Base-by-base conservation (phyloP, 2,329 filamentous ascomycete genomes). In the Trichoderma harzianum region DNA sequence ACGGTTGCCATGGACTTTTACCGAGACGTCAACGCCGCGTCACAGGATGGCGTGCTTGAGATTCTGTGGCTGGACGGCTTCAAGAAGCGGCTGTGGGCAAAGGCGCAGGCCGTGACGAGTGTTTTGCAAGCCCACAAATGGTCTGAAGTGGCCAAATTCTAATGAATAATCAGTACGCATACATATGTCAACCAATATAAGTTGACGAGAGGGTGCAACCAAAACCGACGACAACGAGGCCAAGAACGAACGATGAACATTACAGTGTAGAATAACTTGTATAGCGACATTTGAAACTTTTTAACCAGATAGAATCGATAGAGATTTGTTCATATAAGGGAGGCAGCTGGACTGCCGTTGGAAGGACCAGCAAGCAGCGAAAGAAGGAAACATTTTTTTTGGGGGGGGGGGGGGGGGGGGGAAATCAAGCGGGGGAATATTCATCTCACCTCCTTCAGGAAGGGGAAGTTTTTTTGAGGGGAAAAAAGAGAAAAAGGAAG, bases 51-150 rank as follows among this genome's bases (percentile, higher is more conserved):
- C 4, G 74, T 83, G 30, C 76, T 85, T 34, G 86, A 87, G 77
- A 74, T 85, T 14, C 76, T 85, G 72, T 87, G 86, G 85, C 82
- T 86, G 51, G 83, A 85, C 8, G 80, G 76, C 3, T 87, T 87
- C 73, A 79, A 81, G 55, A 76, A 75, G 32, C 78, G 83, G 11
- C 72, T 87, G 71, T 70, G 75, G 34, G 77, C 74, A 5, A 84
- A 83, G 73, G 84, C 83, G 0, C 81, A 84, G 72, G 79, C 82
- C 36, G 78, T 87, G 10, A 79, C 80, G 7, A 77, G 80, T 18
- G 78, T 81, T 18, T 74, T 85, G 53, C 81, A 82, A 75, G 79
- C 74, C 32, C 82, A 80, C 73, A 76, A 72, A 30, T 86, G 84
- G 85, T 72, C 76, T n/a, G 80, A 83, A 70, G 72, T 82, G 63